Conservation (phyloP, 768 basidiomycete genomes). For the Auriscalpium orientale region DNA sequence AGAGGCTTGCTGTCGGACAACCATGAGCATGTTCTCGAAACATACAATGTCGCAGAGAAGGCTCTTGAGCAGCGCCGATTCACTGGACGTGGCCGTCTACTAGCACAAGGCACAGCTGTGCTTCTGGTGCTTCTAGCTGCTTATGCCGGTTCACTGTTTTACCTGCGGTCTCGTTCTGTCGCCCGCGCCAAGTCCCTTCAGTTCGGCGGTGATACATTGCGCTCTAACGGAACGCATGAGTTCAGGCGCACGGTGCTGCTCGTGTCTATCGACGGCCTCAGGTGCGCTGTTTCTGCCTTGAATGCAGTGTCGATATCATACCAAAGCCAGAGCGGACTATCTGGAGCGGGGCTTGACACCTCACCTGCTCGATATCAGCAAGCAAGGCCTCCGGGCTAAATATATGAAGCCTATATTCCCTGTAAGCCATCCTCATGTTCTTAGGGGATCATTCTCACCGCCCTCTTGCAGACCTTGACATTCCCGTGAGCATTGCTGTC, state of each 20-base stretch:
- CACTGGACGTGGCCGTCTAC: no score
- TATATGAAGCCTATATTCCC: conserved; percentile 86
- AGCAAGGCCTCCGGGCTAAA: conserved; percentile 81
- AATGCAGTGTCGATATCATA: neutral
- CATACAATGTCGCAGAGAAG: no score
- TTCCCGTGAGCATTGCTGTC: conserved; percentile 59
- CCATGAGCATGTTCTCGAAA: no score
- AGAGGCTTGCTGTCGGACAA: neutral
- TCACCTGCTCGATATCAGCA: conserved; percentile 71
- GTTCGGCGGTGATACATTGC: conserved; percentile 35
- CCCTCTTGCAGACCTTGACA: conserved; percentile 58
- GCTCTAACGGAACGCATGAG: conserved; percentile 77
- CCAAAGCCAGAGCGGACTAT: conserved; percentile 62
- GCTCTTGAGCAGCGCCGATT: no score
- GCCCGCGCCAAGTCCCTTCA: conserved; percentile 12
- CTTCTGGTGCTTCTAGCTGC: neutral
- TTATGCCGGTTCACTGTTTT: neutral
- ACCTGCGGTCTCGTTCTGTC: neutral
- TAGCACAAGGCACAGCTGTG: no score
- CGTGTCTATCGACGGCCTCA: conserved; percentile 81
- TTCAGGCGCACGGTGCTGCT: conserved; percentile 77
- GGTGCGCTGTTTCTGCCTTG: conserved; percentile 26
- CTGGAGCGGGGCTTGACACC: conserved; percentile 82
- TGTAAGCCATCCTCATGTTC: conserved; percentile 33
- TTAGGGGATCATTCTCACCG: conserved; percentile 1